Evolutionary conservation across 1,284 basidiomycete genomes (phyloP), one percentile per base, ranked within the genome.

Genomic region (Stygiomarasmius scandens): DNA sequence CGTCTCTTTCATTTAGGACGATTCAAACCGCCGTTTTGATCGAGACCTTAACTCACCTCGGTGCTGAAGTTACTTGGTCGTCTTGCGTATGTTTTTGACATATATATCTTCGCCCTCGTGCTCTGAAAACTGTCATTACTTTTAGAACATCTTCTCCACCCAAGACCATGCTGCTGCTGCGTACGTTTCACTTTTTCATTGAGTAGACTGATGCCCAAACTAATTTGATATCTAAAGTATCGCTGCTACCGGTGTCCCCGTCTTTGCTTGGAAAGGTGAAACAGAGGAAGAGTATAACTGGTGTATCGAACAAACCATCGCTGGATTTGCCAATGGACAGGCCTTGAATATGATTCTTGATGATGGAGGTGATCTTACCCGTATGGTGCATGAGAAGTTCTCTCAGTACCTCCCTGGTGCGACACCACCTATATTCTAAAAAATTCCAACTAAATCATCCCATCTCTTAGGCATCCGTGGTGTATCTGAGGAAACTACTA

Each of bases 191-290:
- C 12, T 29, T n/a, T n/a, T 29, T 36, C 29, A 58, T 20, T 34
- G 52, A 20, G 27, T 43, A 23, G 22, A 44, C 49, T 43, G 48
- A 56, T 43, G 20, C 9, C 24, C 32, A 27, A 19, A 38, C 27
- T 59, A 32, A 54, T 60, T 25, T 38, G 59, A 22, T 52, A 32
- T 51, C 20, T 20, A 27, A 41, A 90, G 90, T 67, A 98, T 99
- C 67, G 96, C 96, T 63, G 96, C 96, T 24, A 97, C 97, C 61
- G 96, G 96, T 67, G 93, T 99, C 56, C 96, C 96, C 66, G 96
- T 99, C 71, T 99, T 89, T 73, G 97, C 96, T 62, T 99, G 96
- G 96, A 99, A 99, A 83, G 97, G 97, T 61, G 96, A 99, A 83
- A 97, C 96, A 58, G 97, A 99, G 76, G 96, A 98, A 78, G 96